A percentile compares a stretch with the other conserved stretches of the same genome.
phyloP scores from a whole-genome alignment of 805 yeast genomes.

The Candida coquimbonensis region DNA sequence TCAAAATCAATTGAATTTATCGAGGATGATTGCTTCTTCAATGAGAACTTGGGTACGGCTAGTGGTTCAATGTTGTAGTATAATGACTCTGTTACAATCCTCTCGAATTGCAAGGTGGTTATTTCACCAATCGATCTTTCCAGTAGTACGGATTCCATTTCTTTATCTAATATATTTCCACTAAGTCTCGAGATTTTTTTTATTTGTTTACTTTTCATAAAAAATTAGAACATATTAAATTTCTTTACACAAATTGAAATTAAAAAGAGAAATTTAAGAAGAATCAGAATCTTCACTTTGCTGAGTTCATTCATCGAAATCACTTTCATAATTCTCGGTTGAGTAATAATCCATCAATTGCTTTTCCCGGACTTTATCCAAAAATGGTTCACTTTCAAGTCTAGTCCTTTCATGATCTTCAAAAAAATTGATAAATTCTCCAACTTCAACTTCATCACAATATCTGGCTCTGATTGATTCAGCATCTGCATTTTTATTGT shows the following conservation, averaged over 20 bases:
- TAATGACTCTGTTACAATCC: slow-evolving; percentile 18
- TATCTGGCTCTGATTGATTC: slow-evolving; percentile 31
- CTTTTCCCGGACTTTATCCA: slow-evolving; percentile 29
- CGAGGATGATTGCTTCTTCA: slow-evolving; percentile 21
- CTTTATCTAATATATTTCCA: not conserved
- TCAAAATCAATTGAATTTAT: slow-evolving; percentile 61
- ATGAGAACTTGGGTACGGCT: slow-evolving; percentile 17
- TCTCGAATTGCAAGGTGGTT: slow-evolving; percentile 5
- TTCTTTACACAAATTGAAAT: not conserved
- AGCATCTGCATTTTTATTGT: slow-evolving; percentile 27
- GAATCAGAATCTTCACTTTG: not conserved
- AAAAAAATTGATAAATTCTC: slow-evolving; percentile 29
- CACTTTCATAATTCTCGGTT: not conserved
- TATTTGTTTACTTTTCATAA: not conserved
- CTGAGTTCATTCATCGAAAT: not conserved
- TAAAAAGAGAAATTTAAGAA: not conserved
- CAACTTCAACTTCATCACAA: slow-evolving; percentile 32
- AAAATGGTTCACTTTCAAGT: slow-evolving; percentile 26
- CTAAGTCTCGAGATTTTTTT: not conserved
- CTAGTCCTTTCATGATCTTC: slow-evolving; percentile 30
- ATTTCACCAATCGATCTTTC: slow-evolving; percentile 12
- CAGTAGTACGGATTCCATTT: slow-evolving; percentile 10
- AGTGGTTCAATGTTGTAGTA: slow-evolving; percentile 17
- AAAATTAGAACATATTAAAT: not conserved
- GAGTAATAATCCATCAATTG: slow-evolving; percentile 33